Conservation (phyloP, 495 filamentous ascomycete species). For the Aspergillus bridgeri region DNA sequence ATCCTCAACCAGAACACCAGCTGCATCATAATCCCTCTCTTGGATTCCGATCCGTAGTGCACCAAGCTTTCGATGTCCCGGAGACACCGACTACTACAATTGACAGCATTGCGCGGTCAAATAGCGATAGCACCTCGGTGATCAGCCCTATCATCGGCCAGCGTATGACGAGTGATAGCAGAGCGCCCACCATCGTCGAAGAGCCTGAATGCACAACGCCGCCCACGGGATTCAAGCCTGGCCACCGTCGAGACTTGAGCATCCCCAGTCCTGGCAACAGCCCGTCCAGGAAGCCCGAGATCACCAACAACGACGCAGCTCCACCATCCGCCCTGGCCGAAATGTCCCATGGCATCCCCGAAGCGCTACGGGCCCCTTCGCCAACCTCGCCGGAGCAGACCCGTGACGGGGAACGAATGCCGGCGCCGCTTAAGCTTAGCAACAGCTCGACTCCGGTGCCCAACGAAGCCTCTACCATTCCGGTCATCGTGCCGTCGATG, state of each 20-base stretch:
- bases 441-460: conserved; percentile 15
- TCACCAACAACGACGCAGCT: conserved; percentile 39
- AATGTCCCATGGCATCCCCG: conserved; percentile 30
- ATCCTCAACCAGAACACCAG: conserved; percentile 19
- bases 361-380: not conserved
- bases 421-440: conserved; percentile 37
- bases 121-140: conserved; percentile 61
- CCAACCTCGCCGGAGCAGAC: not conserved
- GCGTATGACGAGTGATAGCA: conserved; percentile 30
- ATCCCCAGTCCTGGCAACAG: conserved; percentile 60
- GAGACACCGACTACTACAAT: conserved; percentile 53
- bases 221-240: conserved; percentile 44
- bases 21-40: conserved; percentile 55
- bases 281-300: conserved; percentile 55
- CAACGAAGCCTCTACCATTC: conserved; percentile 23
- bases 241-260: conserved; percentile 60
- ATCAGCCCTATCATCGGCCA: conserved; percentile 68
- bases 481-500: conserved; percentile 51
- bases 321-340: conserved; percentile 43
- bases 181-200: conserved; percentile 57
- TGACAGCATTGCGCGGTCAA: conserved; percentile 52
- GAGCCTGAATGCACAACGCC: conserved; percentile 42
- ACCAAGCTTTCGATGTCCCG: conserved; percentile 68
- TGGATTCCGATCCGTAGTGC: conserved; percentile 64
- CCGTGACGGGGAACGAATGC: not conserved